A percentile compares a stretch with the other conserved stretches of the same genome.
phyloP scores from a whole-genome alignment of 805 yeast genomes.

The Wickerhamomyces strasburgensis region DNA sequence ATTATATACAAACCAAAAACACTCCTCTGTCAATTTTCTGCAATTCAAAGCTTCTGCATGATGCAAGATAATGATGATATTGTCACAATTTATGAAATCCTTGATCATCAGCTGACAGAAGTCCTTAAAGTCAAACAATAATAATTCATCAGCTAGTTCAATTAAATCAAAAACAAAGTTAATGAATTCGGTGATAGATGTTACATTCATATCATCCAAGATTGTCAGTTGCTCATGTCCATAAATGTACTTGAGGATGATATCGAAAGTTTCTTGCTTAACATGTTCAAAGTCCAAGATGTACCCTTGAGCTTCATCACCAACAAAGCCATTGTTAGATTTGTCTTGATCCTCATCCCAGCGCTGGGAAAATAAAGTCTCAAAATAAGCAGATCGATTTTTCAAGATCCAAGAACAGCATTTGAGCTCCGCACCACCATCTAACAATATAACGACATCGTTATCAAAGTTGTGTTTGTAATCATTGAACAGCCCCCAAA shows the following conservation, averaged over 20 bases:
- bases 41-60: constrained; percentile 52
- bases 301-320: too few species aligned
- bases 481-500: constrained; percentile 6
- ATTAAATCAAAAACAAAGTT: constrained; percentile 53
- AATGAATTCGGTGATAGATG: constrained; percentile 39
- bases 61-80: constrained; percentile 50
- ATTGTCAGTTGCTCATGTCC: constrained; percentile 44
- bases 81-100: constrained; percentile 52
- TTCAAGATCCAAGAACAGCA: constrained; percentile 51
- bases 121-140: constrained; percentile 54
- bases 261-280: constrained; percentile 36
- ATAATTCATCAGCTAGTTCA: constrained; percentile 56
- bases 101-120: constrained; percentile 56
- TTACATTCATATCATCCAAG: constrained; percentile 26
- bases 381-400: constrained; percentile 59
- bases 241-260: constrained; percentile 50
- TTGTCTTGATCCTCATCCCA: constrained; percentile 39
- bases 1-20: constrained; percentile 63
- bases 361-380: constrained; percentile 45
- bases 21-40: constrained; percentile 47
- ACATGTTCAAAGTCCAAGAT: constrained; percentile 41
- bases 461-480: constrained; percentile 3
- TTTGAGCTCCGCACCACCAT: constrained; percentile 37
- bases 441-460: constrained; percentile 44
- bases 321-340: background rate